phyloP scores from a whole-genome alignment of 805 yeast species.

The Metschnikowia colocasiae region DNA sequence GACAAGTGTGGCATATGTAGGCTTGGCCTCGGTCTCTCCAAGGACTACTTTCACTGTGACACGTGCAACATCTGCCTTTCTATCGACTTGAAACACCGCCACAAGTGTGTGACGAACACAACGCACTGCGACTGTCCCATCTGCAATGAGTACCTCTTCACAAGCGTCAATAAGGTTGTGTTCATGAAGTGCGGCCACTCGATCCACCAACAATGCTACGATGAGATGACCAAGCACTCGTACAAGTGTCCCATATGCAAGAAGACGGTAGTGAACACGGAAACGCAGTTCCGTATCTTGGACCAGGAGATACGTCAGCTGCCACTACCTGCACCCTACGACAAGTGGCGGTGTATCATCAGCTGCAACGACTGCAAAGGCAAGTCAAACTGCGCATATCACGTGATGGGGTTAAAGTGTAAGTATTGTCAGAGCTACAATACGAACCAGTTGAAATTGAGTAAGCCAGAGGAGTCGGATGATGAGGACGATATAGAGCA shows the following conservation, averaged over 20 bases:
- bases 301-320: constrained; percentile 79
- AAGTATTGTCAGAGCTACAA: constrained; percentile 85
- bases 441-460: constrained; percentile 66
- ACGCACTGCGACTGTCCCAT: constrained; percentile 92
- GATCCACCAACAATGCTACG: constrained; percentile 81
- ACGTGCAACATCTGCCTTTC: constrained; percentile 87
- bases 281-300: constrained; percentile 78
- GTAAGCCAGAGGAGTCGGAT: constrained; percentile 67
- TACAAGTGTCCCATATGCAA: constrained; percentile 92
- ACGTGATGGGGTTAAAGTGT: constrained; percentile 83
- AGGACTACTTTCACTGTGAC: constrained; percentile 88
- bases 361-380: constrained; percentile 88
- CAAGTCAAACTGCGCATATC: constrained; percentile 69
- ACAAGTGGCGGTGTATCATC: constrained; percentile 68
- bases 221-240: constrained; percentile 74
- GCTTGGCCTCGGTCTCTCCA: constrained; percentile 80
- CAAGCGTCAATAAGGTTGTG: constrained; percentile 75
- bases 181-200: constrained; percentile 95
- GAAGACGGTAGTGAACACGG: constrained; percentile 81
- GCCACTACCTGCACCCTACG: constrained; percentile 77
- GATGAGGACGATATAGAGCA: constrained; percentile 29
- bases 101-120: constrained; percentile 79
- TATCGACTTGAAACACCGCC: constrained; percentile 70
- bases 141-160: constrained; percentile 87
- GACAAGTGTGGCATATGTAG: constrained; percentile 91